These are phyloP conservation scores for Casuarina cunninghamiana DNA, from an alignment of 306 rosid species.

Conservation along the genomic window DNA sequence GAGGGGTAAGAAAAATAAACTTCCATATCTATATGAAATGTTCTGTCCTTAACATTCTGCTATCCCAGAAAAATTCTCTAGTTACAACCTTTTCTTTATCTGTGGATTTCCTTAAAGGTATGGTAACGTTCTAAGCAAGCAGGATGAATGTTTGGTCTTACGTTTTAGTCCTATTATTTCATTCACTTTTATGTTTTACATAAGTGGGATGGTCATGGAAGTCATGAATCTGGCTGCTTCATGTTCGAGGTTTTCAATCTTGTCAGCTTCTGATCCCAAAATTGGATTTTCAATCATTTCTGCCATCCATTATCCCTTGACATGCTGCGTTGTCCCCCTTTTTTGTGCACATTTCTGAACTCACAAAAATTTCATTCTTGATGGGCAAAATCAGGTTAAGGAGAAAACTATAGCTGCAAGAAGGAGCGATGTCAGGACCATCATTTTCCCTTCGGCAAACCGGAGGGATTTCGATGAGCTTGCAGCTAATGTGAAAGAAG, in stretches of 20 bases:
- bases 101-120: slow-evolving; percentile 3
- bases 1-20: slow-evolving; percentile 72
- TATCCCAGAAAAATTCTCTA: slow-evolving; percentile 6
- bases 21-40: background rate
- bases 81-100: background rate
- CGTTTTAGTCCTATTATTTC: background rate
- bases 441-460: slow-evolving; percentile 90
- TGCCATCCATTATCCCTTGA: background rate
- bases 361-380: slow-evolving; percentile 17
- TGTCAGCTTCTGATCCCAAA: background rate
- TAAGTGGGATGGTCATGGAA: background rate
- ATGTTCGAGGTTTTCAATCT: background rate
- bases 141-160: background rate
- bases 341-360: slow-evolving; percentile 10
- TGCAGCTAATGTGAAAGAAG: slow-evolving; percentile 85
- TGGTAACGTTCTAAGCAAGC: background rate
- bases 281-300: background rate
- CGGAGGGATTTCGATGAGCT: slow-evolving; percentile 90
- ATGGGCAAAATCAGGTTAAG: slow-evolving; percentile 68
- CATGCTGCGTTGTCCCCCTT: background rate
- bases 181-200: background rate
- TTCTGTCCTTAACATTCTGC: slow-evolving; percentile 7
- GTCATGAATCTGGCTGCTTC: background rate
- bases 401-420: slow-evolving; percentile 98
- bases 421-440: slow-evolving; percentile 81